Conservation (phyloP, 805 yeast species). For the Yarrowia deformans region DNA sequence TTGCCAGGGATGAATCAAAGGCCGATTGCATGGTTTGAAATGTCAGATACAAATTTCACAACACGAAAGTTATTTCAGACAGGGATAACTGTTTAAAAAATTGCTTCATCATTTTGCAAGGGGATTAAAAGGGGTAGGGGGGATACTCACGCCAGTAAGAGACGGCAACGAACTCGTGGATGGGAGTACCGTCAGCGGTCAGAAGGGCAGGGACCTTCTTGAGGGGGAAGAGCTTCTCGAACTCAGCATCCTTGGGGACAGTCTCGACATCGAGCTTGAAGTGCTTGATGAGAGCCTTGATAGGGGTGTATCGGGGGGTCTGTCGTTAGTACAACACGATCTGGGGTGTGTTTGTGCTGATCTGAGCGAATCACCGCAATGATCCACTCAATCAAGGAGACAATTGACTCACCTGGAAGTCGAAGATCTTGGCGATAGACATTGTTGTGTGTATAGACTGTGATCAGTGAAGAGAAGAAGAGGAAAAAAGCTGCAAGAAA, state of each 20-base stretch:
- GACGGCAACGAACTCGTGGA: constrained; percentile 71
- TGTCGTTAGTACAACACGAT: constrained; percentile 7
- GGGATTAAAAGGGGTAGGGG: no score
- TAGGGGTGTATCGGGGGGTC: constrained; percentile 44
- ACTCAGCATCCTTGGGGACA: constrained; percentile 52
- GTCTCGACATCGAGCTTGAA: constrained; percentile 65
- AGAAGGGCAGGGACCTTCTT: constrained; percentile 66
- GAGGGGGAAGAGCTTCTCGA: constrained; percentile 61
- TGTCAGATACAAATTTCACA: constrained; percentile 26
- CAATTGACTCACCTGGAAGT: constrained; percentile 38
- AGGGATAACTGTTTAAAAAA: constrained; percentile 38
- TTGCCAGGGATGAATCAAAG: not conserved
- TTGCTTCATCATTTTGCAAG: constrained; percentile 37
- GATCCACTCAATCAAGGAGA: not conserved
- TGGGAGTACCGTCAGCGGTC: constrained; percentile 70
- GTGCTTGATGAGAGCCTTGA: constrained; percentile 56
- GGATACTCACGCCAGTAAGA: constrained; percentile 57
- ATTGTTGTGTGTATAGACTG: constrained; percentile 12
- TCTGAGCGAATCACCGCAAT: not conserved
- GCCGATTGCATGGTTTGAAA: not conserved
- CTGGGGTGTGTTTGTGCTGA: not conserved
- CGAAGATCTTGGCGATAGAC: constrained; percentile 39
- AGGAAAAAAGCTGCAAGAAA: constrained; percentile 27
- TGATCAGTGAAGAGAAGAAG: constrained; percentile 36
- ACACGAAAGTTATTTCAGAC: constrained; percentile 33